Percentiles rank a stretch among this genome's conserved stretches.
phyloP scores from a whole-genome alignment of 2,329 filamentous ascomycete species.

The Pezicula rhizophila region DNA sequence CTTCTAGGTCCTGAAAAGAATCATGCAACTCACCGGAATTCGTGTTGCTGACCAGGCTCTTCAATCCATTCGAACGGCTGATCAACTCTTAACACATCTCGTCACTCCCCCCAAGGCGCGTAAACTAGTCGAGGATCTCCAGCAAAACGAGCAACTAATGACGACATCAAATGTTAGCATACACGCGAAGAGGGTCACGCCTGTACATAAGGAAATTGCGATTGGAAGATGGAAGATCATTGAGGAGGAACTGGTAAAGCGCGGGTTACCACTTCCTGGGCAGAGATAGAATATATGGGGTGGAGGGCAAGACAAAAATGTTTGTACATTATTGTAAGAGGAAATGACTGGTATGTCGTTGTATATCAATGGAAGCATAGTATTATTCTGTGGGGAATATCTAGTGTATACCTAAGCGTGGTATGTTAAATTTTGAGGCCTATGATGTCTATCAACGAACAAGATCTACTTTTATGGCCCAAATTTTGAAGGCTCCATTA shows the following conservation, averaged over 20 bases:
- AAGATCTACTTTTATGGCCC: too few relatives aligned
- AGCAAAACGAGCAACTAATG: conserved; percentile 37
- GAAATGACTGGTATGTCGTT: neutral
- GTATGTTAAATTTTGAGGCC: too few relatives aligned
- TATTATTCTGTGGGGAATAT: too few relatives aligned
- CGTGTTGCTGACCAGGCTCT: conserved; percentile 68
- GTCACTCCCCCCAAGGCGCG: conserved; percentile 47
- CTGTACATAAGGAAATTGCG: conserved; percentile 64
- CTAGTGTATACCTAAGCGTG: too few relatives aligned
- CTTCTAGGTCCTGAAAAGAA: conserved; percentile 68
- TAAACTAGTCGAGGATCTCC: conserved; percentile 59
- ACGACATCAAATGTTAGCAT: conserved; percentile 66
- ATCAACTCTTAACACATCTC: conserved; percentile 48
- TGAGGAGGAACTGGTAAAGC: conserved; percentile 58
- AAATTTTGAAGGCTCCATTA: too few relatives aligned
- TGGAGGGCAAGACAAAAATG: neutral
- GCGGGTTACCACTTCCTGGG: conserved; percentile 53
- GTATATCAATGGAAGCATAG: neutral
- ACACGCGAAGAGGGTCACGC: conserved; percentile 56
- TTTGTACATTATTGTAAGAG: conserved; percentile 1
- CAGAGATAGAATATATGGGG: neutral
- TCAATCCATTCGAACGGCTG: conserved; percentile 45
- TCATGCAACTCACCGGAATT: conserved; percentile 75
- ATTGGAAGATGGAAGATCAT: conserved; percentile 77
- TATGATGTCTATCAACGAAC: too few relatives aligned